Evolutionary conservation across 768 basidiomycete species (phyloP).

Genomic region (Suillus brevipes): DNA sequence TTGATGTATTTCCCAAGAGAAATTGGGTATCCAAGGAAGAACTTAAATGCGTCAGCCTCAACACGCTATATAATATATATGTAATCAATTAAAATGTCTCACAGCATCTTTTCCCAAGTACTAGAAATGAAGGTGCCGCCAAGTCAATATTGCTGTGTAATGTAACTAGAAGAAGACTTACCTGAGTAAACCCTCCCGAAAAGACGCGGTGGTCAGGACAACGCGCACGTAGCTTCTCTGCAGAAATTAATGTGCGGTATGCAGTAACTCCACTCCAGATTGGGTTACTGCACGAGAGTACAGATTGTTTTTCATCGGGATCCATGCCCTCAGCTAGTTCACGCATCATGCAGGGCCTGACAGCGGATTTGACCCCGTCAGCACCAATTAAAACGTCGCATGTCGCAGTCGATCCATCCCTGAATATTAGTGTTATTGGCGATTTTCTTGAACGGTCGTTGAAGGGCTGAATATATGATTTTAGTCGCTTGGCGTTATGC

Average conservation of each 20-base stretch:
- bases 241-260: slow-evolving; percentile 60
- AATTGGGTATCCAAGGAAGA: slow-evolving; percentile 63
- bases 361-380: slow-evolving; percentile 65
- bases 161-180: slow-evolving; percentile 23
- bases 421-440: slow-evolving; percentile 51
- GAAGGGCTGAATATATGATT: slow-evolving; percentile 49
- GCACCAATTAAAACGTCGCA: slow-evolving; percentile 72
- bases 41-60: slow-evolving; percentile 37
- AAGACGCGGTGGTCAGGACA: slow-evolving; percentile 51
- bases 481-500: slow-evolving; percentile 58
- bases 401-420: slow-evolving; percentile 57
- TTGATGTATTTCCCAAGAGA: slow-evolving; percentile 59
- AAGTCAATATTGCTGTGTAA: slow-evolving; percentile 1
- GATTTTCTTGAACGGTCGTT: slow-evolving; percentile 23
- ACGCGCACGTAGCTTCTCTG: slow-evolving; percentile 43
- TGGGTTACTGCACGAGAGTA: slow-evolving; percentile 48
- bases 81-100: slow-evolving; percentile 17
- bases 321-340: slow-evolving; percentile 33
- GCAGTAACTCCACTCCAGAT: slow-evolving; percentile 59
- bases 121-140: slow-evolving; percentile 31
- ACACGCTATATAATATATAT: neutral
- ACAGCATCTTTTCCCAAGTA: slow-evolving; percentile 57
- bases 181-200: slow-evolving; percentile 45
- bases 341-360: slow-evolving; percentile 37
- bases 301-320: slow-evolving; percentile 41